Conservation (phyloP, 164 flowering plant species). For the Aristolochia californica region DNA sequence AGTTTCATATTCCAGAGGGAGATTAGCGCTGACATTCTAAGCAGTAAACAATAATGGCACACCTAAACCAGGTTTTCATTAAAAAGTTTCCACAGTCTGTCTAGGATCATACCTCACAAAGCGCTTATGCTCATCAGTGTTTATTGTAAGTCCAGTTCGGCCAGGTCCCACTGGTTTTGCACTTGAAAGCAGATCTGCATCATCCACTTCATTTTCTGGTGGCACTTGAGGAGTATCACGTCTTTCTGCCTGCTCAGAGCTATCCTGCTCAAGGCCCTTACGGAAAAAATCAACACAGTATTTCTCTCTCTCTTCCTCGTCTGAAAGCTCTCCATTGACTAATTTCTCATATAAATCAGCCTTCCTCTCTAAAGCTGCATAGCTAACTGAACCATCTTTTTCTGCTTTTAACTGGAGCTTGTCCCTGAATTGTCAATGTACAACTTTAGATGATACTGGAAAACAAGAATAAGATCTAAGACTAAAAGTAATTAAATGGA, state of each 20-base stretch:
- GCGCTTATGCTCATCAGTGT: constrained; percentile 69
- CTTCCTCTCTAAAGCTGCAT: constrained; percentile 86
- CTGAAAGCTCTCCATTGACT: constrained; percentile 72
- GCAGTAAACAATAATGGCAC: background rate
- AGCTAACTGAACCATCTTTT: constrained; percentile 75
- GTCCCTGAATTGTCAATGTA: constrained; percentile 42
- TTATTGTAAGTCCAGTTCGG: constrained; percentile 34
- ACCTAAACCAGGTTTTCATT: background rate
- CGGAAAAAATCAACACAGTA: constrained; percentile 91
- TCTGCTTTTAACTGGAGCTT: constrained; percentile 88
- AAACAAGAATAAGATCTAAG: background rate
- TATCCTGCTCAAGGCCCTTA: constrained; percentile 49
- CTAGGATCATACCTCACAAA: constrained; percentile 52
- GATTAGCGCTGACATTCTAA: no score
- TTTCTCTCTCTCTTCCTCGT: constrained; percentile 89
- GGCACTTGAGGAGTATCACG: constrained; percentile 13
- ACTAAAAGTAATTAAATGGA: background rate
- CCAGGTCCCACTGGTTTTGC: constrained; percentile 49
- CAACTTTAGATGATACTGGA: background rate
- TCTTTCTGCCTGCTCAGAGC: constrained; percentile 19
- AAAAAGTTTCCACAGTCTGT: no score
- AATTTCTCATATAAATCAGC: constrained; percentile 86
- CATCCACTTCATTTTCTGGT: constrained; percentile 25
- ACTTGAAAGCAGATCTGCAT: constrained; percentile 20
- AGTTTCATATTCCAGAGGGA: no score